These are phyloP conservation scores for Aethionema arabicum DNA, from an alignment of 345 rosid species.

Conservation along the genomic window DNA sequence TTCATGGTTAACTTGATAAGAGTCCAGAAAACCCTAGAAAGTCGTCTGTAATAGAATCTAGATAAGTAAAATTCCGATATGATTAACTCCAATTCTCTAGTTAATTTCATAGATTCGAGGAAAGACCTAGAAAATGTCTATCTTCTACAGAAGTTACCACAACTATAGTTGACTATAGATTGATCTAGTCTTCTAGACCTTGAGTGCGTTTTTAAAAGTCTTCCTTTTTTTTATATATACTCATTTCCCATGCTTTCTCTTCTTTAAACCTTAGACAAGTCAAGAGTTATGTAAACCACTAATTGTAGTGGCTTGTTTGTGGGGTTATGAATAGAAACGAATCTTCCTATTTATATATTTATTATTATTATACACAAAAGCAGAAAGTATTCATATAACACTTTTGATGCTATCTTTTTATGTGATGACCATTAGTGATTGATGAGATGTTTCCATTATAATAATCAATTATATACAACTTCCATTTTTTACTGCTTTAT, in stretches of 20 bases:
- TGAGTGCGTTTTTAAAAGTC: slow-evolving; percentile 6
- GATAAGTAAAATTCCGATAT: too few species aligned
- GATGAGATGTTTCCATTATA: background rate
- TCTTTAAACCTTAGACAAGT: slow-evolving; percentile 8
- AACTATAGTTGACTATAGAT: slow-evolving; percentile 19
- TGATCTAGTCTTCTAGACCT: background rate
- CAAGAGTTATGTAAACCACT: slow-evolving; percentile 24
- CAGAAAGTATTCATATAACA: slow-evolving; percentile 1
- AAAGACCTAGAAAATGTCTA: too few species aligned
- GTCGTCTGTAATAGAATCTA: too few species aligned
- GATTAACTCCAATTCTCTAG: too few species aligned
- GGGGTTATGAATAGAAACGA: slow-evolving; percentile 9
- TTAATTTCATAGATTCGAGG: too few species aligned
- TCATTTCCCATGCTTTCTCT: background rate
- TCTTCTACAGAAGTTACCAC: too few species aligned
- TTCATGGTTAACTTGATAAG: too few species aligned
- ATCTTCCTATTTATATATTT: slow-evolving; percentile 16
- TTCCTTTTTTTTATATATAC: background rate
- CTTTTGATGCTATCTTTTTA: slow-evolving; percentile 23
- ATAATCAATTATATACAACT: slow-evolving; percentile 8
- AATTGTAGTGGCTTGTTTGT: slow-evolving; percentile 13
- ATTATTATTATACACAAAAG: slow-evolving; percentile 29
- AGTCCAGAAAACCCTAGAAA: too few species aligned
- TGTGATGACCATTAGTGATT: slow-evolving; percentile 10
- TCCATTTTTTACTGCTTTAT: background rate